A percentile compares a stretch with the other conserved stretches of the same genome.
phyloP scores from a whole-genome alignment of 1,284 basidiomycete species.

The Sporisorium scitamineum region DNA sequence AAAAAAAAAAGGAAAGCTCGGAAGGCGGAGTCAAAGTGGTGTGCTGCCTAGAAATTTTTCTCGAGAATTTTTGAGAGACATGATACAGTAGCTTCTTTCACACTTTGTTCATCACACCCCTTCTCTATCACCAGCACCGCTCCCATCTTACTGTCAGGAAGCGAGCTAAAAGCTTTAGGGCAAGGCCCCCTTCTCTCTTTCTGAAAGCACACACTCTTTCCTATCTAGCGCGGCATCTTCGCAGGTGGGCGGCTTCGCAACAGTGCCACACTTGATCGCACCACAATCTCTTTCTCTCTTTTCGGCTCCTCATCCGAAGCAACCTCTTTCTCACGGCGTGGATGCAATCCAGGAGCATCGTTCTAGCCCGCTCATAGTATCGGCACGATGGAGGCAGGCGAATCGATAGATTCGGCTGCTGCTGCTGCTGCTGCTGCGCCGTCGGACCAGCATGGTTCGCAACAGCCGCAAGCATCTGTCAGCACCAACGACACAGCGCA shows the following conservation, averaged over 20 bases:
- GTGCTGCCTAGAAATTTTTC: constrained; percentile 35
- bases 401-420: constrained; percentile 42
- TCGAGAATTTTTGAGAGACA: constrained; percentile 7
- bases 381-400: constrained; percentile 43
- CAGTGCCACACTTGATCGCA: constrained; percentile 6
- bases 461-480: constrained; percentile 5
- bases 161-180: not conserved
- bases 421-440: not conserved
- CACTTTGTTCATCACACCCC: not conserved
- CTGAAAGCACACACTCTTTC: not conserved
- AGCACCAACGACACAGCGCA: not conserved
- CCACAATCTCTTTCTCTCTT: not conserved
- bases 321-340: not conserved
- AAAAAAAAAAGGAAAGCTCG: not conserved
- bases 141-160: not conserved
- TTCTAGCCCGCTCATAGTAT: constrained; percentile 14
- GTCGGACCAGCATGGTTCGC: not conserved
- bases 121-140: not conserved
- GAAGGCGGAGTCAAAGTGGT: constrained; percentile 5
- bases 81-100: not conserved
- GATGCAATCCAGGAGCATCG: not conserved
- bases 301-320: not conserved
- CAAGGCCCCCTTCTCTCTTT: not conserved
- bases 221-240: not conserved
- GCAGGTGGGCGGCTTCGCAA: constrained; percentile 1